Evolutionary conservation across 2,329 filamentous ascomycete genomes (phyloP), one percentile per base, ranked within the genome.

Genomic region (Furcasterigmium sp.): DNA sequence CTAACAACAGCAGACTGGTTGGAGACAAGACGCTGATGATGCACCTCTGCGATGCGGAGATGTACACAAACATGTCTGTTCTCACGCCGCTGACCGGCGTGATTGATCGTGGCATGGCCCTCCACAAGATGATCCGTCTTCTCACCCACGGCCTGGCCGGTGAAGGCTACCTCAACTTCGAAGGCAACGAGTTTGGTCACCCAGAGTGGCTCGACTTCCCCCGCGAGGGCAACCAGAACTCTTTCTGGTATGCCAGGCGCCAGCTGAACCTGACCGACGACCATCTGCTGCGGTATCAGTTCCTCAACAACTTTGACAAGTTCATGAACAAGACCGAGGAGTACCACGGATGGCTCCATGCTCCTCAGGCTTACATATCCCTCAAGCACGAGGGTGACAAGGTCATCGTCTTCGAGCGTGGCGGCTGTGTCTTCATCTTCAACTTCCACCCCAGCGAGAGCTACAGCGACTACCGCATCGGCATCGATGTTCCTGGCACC

Each of bases 151-250:
- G 76, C 34, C 78, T 98, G 14, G 93, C 93, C 46, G 93, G 93
- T 43, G 93, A 98, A 66, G 93, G 91, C 30, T 98, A 95, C 60
- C 85, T 98, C 42, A 98, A 97, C 70, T 98, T 98, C 56, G 91
- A 96, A 68, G 93, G 93, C 48, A 98, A 98, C 65, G 93, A 98
- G 65, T 98, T 98, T 58, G 93, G 93, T 1, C 93, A 98, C 61
- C 93, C 93, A 0, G 93, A 98, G 66, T 98, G 93, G 93, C 85
- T 98, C 30, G 93, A 98, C 64, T 98, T 98, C 66, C 93, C 93
- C 4, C 87, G 93, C 41, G 89, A 84, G 57, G 93, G 93, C 46
- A 96, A 96, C 68, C 70, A 83, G 58, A 95, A 95, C 67, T 93
- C 87, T 37, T 96, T 91, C 74, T 91, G 88, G 82, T 95, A 95